Base-by-base conservation (phyloP, 2,329 filamentous ascomycete species). In the Calonectria pteridis region DNA sequence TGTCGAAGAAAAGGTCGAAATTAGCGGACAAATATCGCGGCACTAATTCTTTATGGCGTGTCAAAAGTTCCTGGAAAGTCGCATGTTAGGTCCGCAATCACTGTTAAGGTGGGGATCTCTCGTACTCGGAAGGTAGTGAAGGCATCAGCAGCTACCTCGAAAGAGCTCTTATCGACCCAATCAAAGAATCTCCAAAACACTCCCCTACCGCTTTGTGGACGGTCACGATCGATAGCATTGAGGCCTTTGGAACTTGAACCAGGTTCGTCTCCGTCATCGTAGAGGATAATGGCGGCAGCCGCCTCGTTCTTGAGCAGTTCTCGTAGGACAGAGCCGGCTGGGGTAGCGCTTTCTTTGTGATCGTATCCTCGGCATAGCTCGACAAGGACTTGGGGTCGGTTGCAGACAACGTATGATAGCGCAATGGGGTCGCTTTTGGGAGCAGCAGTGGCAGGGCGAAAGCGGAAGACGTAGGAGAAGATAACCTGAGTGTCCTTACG, bases 101-200 rank as follows among this genome's bases (percentile, higher is more conserved):
- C 29, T 16, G 20, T 13, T 35, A 26, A 33, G n/a, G 29, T n/a
- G 35, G 23, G 63, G 37, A 18, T 51, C 7, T 23, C 20, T 43
- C 91, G 81, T 89, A 98, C 95, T 84, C 96, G 91, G 85, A 99
- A 99, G 6, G 96, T 98, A 72, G 96, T 98, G 84, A 99, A 99
- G 1, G 97, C 96, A 87, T 99, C 97, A 37, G 97, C 96, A 80
- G 95, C 96, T 77, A 98, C 95, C 87, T 99, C 97, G 81, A 99
- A 99, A 35, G 94, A 96, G 79, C 95, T 95, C 85, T 95, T 95
- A 86, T 98, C 96, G 80, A 99, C 98, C 95, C 96, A 99, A 75
- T 94, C 92, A 82, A 99, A 98, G 86, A 98, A 98, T 59, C 91
- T 93, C 97, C 97, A 99, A 84, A 99, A 98, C 2, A 98, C 92